phyloP scores from a whole-genome alignment of 352 stramenopile genomes.

The Phytophthora lateralis region DNA sequence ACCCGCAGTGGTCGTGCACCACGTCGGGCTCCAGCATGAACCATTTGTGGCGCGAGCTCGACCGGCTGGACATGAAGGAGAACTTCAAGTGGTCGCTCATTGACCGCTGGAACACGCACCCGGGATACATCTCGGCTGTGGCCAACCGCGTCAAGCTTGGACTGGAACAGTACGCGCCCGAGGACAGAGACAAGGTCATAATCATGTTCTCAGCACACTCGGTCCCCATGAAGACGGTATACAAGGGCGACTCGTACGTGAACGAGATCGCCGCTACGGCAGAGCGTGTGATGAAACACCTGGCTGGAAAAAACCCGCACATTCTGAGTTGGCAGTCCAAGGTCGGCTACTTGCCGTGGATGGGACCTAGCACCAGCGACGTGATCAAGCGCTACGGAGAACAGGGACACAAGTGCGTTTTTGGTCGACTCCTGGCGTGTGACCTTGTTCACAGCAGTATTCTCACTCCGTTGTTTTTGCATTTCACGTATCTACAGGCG shows the following conservation, averaged over 20 bases:
- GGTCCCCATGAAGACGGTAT: conserved; percentile 90
- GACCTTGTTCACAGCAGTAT: background rate
- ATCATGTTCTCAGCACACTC: conserved; percentile 93
- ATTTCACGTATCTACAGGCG: conserved; percentile 49
- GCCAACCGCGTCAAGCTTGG: conserved; percentile 92
- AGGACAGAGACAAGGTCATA: conserved; percentile 89
- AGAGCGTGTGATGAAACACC: conserved; percentile 75
- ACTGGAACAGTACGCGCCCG: conserved; percentile 90
- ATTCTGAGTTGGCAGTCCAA: conserved; percentile 97
- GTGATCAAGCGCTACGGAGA: conserved; percentile 92
- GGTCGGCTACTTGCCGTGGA: conserved; percentile 98
- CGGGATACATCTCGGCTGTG: conserved; percentile 95
- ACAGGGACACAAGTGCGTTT: conserved; percentile 90
- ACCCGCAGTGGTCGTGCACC: conserved; percentile 98
- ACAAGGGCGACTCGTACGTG: conserved; percentile 90
- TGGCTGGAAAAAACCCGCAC: conserved; percentile 76
- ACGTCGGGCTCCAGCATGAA: conserved; percentile 97
- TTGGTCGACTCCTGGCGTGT: background rate
- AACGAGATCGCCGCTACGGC: conserved; percentile 82
- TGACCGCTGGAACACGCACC: conserved; percentile 94
- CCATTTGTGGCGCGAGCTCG: conserved; percentile 84
- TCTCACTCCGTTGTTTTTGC: conserved; percentile 8
- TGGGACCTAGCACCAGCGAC: conserved; percentile 97
- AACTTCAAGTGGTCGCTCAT: conserved; percentile 87
- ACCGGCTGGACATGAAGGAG: conserved; percentile 88